Conservation (phyloP, 1,139 yeast genomes). For the Yamadazyma sp. region DNA sequence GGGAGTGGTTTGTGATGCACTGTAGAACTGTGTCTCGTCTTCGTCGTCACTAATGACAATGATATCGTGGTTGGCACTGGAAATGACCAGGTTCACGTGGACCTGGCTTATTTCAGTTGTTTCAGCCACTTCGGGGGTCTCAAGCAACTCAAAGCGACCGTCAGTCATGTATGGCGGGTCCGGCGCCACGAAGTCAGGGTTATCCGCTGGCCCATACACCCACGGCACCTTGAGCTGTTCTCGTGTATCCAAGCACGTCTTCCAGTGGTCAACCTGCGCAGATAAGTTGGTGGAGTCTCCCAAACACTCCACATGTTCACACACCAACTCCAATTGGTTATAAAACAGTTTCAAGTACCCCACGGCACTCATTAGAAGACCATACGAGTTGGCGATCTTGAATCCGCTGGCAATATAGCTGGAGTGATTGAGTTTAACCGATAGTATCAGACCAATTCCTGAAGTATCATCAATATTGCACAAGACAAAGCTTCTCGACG, state of each 20-base stretch:
- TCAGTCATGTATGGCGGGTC: constrained; percentile 9
- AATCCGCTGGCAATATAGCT: constrained; percentile 13
- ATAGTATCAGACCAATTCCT: constrained; percentile 14
- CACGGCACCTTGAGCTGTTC: constrained; percentile 22
- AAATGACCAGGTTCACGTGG: too few species aligned
- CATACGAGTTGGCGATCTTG: constrained; percentile 11
- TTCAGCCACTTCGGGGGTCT: too few species aligned
- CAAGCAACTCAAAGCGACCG: constrained; percentile 1
- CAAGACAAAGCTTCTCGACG: constrained; percentile 9
- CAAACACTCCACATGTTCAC: constrained; percentile 21
- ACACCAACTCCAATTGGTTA: constrained; percentile 20
- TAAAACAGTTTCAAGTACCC: constrained; percentile 11
- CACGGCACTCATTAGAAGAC: constrained; percentile 13
- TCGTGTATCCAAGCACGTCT: neutral
- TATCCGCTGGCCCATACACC: constrained; percentile 18
- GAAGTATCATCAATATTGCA: constrained; percentile 20
- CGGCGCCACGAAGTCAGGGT: neutral
- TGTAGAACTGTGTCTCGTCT: neutral
- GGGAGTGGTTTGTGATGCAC: too few species aligned
- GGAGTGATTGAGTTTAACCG: constrained; percentile 8
- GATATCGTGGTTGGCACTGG: neutral
- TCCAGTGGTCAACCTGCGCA: constrained; percentile 36
- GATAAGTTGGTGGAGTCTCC: constrained; percentile 20
- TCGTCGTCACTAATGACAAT: constrained; percentile 3
- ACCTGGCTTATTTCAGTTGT: too few species aligned